phyloP scores from a whole-genome alignment of 2,329 filamentous ascomycete genomes.

The Sclerotinia sclerotiorum region DNA sequence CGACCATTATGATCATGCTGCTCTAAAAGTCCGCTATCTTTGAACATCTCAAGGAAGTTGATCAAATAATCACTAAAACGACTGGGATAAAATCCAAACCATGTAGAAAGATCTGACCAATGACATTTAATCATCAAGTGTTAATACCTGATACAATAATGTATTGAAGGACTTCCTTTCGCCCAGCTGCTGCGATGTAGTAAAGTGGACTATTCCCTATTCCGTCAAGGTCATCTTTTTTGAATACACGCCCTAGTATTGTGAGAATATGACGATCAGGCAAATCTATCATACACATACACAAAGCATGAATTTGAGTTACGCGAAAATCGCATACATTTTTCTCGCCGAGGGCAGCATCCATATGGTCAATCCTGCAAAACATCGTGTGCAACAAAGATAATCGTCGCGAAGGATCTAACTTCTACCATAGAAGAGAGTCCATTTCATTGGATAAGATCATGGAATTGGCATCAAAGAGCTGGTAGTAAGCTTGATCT shows the following conservation, averaged over 20 bases:
- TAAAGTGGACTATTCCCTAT: constrained; percentile 20
- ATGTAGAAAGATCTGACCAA: constrained; percentile 21
- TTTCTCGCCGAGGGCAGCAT: constrained; percentile 5
- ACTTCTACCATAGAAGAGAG: constrained; percentile 1
- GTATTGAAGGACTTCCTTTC: constrained; percentile 16
- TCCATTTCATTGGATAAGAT: constrained; percentile 16
- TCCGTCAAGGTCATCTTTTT: constrained; percentile 15
- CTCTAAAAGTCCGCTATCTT: constrained; percentile 18
- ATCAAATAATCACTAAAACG: constrained; percentile 22
- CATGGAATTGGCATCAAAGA: constrained; percentile 20
- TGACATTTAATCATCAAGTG: not conserved
- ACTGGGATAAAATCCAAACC: constrained; percentile 22
- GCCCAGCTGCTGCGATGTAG: constrained; percentile 21
- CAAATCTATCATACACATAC: constrained; percentile 18
- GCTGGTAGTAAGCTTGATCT: constrained; percentile 19
- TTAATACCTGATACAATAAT: constrained; percentile 17
- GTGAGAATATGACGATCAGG: constrained; percentile 14
- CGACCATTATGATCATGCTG: constrained; percentile 21
- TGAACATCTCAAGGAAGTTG: constrained; percentile 18
- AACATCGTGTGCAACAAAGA: constrained; percentile 18
- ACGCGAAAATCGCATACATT: constrained; percentile 17
- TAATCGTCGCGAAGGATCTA: constrained; percentile 1
- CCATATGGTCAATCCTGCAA: constrained; percentile 19
- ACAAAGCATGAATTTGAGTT: constrained; percentile 19
- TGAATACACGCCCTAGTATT: constrained; percentile 3